These are phyloP conservation scores for Amyloporia xantha DNA, from an alignment of 768 basidiomycete species.

Conservation along the genomic window DNA sequence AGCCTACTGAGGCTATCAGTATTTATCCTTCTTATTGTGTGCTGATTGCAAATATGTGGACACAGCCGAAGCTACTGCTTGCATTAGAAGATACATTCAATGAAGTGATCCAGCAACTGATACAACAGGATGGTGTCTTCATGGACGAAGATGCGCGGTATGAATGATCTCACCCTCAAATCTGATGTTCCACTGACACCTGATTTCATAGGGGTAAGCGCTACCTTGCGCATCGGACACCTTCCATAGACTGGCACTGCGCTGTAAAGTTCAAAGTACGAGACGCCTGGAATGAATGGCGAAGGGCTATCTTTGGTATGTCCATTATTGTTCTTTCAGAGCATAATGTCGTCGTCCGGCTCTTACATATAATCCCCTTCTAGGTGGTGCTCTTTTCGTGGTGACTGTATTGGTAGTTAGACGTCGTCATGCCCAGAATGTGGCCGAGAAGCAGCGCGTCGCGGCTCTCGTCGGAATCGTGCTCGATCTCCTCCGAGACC, in stretches of 20 bases:
- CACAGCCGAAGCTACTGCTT: conserved; percentile 46
- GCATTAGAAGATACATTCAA: conserved; percentile 69
- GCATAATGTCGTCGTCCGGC: not conserved
- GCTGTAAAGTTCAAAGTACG: conserved; percentile 56
- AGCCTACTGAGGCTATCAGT: conserved; percentile 28
- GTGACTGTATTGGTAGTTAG: conserved; percentile 22
- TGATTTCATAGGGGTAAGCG: conserved; percentile 48
- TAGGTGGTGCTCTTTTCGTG: conserved; percentile 17
- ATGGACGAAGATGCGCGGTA: conserved; percentile 59
- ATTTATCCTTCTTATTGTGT: not conserved
- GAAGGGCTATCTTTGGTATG: conserved; percentile 55
- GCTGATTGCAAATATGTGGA: not conserved
- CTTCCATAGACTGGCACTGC: conserved; percentile 63
- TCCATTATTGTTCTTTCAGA: no score
- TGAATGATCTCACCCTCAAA: conserved; percentile 24
- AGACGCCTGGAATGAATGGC: conserved; percentile 66
- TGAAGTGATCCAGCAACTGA: conserved; percentile 72
- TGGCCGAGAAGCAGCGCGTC: conserved; percentile 57
- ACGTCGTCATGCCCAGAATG: conserved; percentile 42
- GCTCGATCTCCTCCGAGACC: conserved; percentile 72
- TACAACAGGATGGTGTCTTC: conserved; percentile 66
- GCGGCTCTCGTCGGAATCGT: conserved; percentile 71
- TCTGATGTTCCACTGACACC: conserved; percentile 3
- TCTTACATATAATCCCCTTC: conserved; percentile 3
- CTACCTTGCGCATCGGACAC: conserved; percentile 69